Base-by-base conservation (phyloP, 2,329 filamentous ascomycete genomes). In the Neofusicoccum ribis region DNA sequence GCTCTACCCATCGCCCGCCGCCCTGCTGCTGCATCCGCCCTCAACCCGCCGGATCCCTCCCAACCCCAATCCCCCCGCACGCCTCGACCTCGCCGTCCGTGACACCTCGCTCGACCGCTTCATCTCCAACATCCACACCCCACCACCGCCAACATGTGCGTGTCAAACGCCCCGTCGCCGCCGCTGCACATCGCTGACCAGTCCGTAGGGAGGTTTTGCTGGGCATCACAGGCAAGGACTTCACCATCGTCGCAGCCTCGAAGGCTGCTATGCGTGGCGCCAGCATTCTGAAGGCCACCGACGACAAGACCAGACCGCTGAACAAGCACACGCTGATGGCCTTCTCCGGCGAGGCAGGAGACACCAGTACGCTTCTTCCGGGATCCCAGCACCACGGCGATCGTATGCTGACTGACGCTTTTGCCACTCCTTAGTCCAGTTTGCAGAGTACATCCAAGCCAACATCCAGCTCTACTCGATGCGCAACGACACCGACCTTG, bases 171-270 rank as follows among this genome's bases (percentile, higher is more conserved):
- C 27, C 46, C 20, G 12, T 44, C 54, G 39, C 41, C 47, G 49
- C 58, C n/a, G 17, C 49, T 39, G 58, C 47, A 36, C 44, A 27
- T 15, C 43, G 31, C 64, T 66, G 31, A 63, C 58, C 7, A 20
- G 27, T n/a, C 11, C 8, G 6, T 17, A 98, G 93, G 95, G 95
- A 99, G 88, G 92, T 98, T 79, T 87, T 99, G 78, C 87, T 99
- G 73, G 95, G 95, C 76, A 97, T 99, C 80, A 97, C 94, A 67
- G 96, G 95, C 84, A 97, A 97, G 85, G 96, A 99, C 87, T 99
- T 97, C 81, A 96, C 93, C 83, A 89, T 99, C 86, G 89, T 99
- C 79, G 95, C 93, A 74, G 92, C 95, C 74, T 98, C 93, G 69
- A 98, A 99, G 85, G 95, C 95, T 77, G 92, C 93, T 74, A 98